These are phyloP conservation scores for Hortaea werneckii DNA, from an alignment of 2,329 filamentous ascomycete species.

Conservation along the genomic window DNA sequence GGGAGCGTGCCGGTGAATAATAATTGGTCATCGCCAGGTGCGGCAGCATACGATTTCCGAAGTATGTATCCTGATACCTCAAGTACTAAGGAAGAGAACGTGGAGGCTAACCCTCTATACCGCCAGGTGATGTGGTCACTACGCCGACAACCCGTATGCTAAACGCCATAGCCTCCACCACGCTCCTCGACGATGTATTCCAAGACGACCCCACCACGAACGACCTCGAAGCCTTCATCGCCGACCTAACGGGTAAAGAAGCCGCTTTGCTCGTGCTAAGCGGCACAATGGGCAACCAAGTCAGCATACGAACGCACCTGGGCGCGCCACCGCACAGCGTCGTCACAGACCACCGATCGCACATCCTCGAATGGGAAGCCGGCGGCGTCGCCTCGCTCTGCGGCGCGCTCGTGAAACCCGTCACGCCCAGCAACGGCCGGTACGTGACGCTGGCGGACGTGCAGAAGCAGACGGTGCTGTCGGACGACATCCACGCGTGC, in stretches of 20 bases:
- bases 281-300: conserved; percentile 90
- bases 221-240: conserved; percentile 64
- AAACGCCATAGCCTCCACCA: conserved; percentile 60
- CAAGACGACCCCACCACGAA: conserved; percentile 70
- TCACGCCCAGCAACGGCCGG: conserved; percentile 59
- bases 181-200: conserved; percentile 76
- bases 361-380: conserved; percentile 63
- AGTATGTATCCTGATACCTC: conserved; percentile 22
- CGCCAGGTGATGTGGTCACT: conserved; percentile 52
- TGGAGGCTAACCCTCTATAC: neutral
- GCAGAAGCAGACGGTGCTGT: conserved; percentile 51
- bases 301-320: conserved; percentile 69
- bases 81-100: neutral
- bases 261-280: conserved; percentile 72
- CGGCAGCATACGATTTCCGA: conserved; percentile 48
- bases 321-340: conserved; percentile 70
- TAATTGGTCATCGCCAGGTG: conserved; percentile 34
- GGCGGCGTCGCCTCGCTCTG: conserved; percentile 60
- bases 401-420: conserved; percentile 57
- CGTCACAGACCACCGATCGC: conserved; percentile 66
- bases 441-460: conserved; percentile 73
- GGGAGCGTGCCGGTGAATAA: conserved; percentile 18
- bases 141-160: conserved; percentile 76
- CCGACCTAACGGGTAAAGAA: conserved; percentile 63
- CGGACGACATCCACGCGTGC: conserved; percentile 64